Evolutionary conservation across 257 asterid species (phyloP).

Genomic region (Striga asiatica): DNA sequence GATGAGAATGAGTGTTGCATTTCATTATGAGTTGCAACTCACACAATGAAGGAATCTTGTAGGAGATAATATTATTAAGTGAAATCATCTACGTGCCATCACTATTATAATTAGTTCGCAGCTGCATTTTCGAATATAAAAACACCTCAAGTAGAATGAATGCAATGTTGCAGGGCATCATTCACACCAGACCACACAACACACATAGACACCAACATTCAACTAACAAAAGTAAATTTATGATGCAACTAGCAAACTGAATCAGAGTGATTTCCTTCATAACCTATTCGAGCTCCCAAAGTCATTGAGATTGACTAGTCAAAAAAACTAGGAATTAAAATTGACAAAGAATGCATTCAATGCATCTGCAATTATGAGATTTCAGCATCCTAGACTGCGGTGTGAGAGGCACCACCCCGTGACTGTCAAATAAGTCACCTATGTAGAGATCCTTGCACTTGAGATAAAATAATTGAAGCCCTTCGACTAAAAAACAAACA

Average conservation of each 20-base stretch:
- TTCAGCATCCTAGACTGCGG: neutral
- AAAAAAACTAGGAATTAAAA: too few relatives aligned
- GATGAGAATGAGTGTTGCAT: constrained; percentile 2
- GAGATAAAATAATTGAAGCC: too few relatives aligned
- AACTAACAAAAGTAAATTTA: neutral
- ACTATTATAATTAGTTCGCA: constrained; percentile 1
- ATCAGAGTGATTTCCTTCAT: constrained; percentile 2
- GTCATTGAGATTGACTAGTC: too few relatives aligned
- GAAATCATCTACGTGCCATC: neutral
- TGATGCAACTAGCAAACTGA: neutral
- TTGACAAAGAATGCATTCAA: too few relatives aligned
- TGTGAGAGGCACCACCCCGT: neutral
- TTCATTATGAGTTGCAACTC: constrained; percentile 13
- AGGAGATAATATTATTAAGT: constrained; percentile 5
- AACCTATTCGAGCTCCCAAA: too few relatives aligned
- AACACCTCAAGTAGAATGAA: constrained; percentile 8
- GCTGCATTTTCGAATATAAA: neutral
- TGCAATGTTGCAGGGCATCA: neutral
- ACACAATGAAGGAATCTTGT: neutral
- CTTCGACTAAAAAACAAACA: constrained; percentile 4
- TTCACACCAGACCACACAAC: neutral
- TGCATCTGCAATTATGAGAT: neutral
- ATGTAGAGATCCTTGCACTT: constrained; percentile 3
- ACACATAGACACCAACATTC: neutral
- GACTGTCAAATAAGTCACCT: too few relatives aligned